Conservation (phyloP, 352 stramenopile genomes). For the Phytophthora hybrid region DNA sequence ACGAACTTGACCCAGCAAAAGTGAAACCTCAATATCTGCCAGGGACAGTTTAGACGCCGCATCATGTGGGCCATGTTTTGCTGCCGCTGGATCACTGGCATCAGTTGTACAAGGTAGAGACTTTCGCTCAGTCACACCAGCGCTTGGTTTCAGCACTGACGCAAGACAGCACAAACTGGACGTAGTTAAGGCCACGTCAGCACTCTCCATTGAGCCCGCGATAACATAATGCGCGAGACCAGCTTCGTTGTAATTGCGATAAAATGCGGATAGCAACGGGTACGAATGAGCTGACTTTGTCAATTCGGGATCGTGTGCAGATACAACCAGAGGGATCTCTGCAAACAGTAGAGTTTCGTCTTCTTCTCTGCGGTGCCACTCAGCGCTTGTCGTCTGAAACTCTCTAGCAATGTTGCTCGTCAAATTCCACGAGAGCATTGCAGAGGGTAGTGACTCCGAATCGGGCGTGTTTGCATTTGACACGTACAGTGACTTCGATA, state of each 20-base stretch:
- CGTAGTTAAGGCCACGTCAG: conserved; percentile 55
- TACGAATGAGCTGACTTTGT: conserved; percentile 32
- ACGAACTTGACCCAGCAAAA: conserved; percentile 59
- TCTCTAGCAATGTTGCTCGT: conserved; percentile 54
- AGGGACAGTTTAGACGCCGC: conserved; percentile 12
- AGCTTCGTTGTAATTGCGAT: conserved; percentile 59
- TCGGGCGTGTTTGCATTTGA: conserved; percentile 2
- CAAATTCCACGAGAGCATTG: conserved; percentile 65
- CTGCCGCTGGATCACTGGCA: background rate
- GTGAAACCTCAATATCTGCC: conserved; percentile 49
- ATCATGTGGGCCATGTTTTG: background rate
- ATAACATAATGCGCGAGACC: conserved; percentile 39
- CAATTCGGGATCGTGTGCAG: conserved; percentile 26
- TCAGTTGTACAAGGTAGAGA: background rate
- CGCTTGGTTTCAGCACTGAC: conserved; percentile 30
- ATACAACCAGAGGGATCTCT: conserved; percentile 50
- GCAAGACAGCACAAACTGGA: conserved; percentile 57
- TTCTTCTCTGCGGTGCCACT: conserved; percentile 4
- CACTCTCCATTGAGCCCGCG: conserved; percentile 54
- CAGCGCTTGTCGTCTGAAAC: conserved; percentile 36
- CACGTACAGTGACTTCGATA: conserved; percentile 36
- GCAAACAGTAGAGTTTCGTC: background rate
- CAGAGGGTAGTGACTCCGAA: conserved; percentile 31
- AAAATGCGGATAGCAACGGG: conserved; percentile 52
- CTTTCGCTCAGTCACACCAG: background rate